Evolutionary conservation across 2,329 filamentous ascomycete genomes (phyloP).

Genomic region (Microsporum ferrugineum): DNA sequence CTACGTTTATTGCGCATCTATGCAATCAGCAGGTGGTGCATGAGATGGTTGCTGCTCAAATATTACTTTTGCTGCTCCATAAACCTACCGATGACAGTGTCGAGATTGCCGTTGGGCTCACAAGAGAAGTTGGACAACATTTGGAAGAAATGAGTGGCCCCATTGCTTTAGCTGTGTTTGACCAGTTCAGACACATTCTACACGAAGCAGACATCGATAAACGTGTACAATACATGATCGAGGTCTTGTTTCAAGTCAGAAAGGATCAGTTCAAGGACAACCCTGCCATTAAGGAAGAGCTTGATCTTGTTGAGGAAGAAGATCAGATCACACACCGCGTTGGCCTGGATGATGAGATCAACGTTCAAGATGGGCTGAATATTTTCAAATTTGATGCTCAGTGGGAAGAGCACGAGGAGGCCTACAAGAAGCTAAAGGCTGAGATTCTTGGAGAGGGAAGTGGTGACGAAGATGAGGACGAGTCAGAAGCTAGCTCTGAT

Average conservation of each 20-base stretch:
- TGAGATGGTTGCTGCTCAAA: slow-evolving; percentile 86
- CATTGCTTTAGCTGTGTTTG: slow-evolving; percentile 82
- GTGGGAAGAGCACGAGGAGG: slow-evolving; percentile 81
- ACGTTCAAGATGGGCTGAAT: slow-evolving; percentile 78
- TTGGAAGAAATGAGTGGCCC: slow-evolving; percentile 87
- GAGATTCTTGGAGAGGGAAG: slow-evolving; percentile 93
- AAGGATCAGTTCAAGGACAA: slow-evolving; percentile 97
- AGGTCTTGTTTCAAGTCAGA: slow-evolving; percentile 90
- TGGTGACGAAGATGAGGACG: slow-evolving; percentile 62
- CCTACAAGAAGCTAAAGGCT: slow-evolving; percentile 80
- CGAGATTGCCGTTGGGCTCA: slow-evolving; percentile 90
- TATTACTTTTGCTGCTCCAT: slow-evolving; percentile 78
- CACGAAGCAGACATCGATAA: slow-evolving; percentile 97
- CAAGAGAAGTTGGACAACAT: slow-evolving; percentile 84
- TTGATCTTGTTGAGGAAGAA: slow-evolving; percentile 93
- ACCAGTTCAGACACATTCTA: slow-evolving; percentile 87
- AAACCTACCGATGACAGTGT: slow-evolving; percentile 96
- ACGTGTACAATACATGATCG: slow-evolving; percentile 98
- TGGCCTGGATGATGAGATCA: slow-evolving; percentile 70
- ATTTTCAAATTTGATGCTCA: slow-evolving; percentile 90
- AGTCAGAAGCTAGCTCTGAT: slow-evolving; percentile 51
- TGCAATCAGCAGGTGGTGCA: slow-evolving; percentile 94
- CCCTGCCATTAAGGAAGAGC: slow-evolving; percentile 75
- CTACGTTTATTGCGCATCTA: slow-evolving; percentile 87
- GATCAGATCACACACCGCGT: slow-evolving; percentile 91